A percentile compares a stretch with the other conserved stretches of the same genome.
These are phyloP conservation scores for Lipomyces sp. DNA, from an alignment of 805 yeast species.

Conservation along the genomic window DNA sequence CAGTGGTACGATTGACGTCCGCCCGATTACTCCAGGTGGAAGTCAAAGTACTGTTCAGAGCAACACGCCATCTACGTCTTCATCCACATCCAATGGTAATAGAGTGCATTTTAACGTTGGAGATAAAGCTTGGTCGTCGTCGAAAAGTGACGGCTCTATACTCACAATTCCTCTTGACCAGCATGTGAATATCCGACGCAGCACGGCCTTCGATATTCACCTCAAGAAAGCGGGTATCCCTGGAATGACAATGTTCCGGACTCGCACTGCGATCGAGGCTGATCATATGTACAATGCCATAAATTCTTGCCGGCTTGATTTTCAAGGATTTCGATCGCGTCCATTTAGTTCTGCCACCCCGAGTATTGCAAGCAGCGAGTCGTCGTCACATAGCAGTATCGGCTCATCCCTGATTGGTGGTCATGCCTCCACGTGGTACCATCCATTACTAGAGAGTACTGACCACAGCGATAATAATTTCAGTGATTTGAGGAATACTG, in stretches of 20 bases:
- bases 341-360: slow-evolving; percentile 24
- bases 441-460: slow-evolving; percentile 20
- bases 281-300: slow-evolving; percentile 38
- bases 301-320: slow-evolving; percentile 28
- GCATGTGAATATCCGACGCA: slow-evolving; percentile 29
- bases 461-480: slow-evolving; percentile 6
- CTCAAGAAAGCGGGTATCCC: slow-evolving; percentile 27
- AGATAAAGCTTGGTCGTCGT: slow-evolving; percentile 14
- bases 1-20: slow-evolving; percentile 34
- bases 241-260: slow-evolving; percentile 37
- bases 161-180: slow-evolving; percentile 25
- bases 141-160: slow-evolving; percentile 18
- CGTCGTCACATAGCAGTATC: slow-evolving; percentile 20
- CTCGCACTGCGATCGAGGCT: slow-evolving; percentile 37
- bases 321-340: slow-evolving; percentile 18
- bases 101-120: slow-evolving; percentile 26
- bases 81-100: slow-evolving; percentile 10
- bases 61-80: slow-evolving; percentile 6
- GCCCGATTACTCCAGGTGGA: slow-evolving; percentile 28
- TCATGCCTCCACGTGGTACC: slow-evolving; percentile 20
- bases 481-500: not conserved
- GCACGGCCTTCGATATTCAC: slow-evolving; percentile 39
- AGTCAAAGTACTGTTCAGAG: not conserved
- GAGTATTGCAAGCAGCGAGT: slow-evolving; percentile 29
- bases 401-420: slow-evolving; percentile 3